phyloP scores from a whole-genome alignment of 2,329 filamentous ascomycete genomes.

The Phaeosphaeria sp. region DNA sequence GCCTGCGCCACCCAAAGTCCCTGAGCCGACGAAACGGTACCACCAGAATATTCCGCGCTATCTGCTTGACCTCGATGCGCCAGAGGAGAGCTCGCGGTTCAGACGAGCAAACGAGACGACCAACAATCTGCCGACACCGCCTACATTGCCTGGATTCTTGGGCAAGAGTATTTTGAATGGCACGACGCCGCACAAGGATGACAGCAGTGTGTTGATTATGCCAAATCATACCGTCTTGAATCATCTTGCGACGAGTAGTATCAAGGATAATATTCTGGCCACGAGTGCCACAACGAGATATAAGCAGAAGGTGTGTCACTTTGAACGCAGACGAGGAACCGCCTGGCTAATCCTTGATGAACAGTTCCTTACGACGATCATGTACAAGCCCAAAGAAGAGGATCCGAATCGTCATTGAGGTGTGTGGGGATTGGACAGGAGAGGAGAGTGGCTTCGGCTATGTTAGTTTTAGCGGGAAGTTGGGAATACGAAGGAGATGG shows the following conservation, averaged over 20 bases:
- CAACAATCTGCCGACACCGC: conserved; percentile 81
- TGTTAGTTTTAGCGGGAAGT: background rate
- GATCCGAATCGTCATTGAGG: conserved; percentile 4
- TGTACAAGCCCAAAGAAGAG: conserved; percentile 85
- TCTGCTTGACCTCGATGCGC: conserved; percentile 82
- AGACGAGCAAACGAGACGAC: conserved; percentile 77
- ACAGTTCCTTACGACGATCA: conserved; percentile 95
- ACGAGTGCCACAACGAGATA: conserved; percentile 98
- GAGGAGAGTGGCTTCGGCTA: background rate
- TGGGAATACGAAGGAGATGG: too few relatives aligned
- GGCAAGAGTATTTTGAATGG: conserved; percentile 95
- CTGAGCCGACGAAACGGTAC: conserved; percentile 62
- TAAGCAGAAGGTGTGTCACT: conserved; percentile 77
- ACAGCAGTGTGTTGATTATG: conserved; percentile 95
- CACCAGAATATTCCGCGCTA: conserved; percentile 80
- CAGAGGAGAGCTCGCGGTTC: conserved; percentile 78
- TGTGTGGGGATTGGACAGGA: background rate
- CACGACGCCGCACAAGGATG: conserved; percentile 91
- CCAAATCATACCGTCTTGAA: conserved; percentile 97
- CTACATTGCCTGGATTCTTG: conserved; percentile 85
- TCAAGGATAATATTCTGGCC: conserved; percentile 93
- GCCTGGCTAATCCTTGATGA: background rate
- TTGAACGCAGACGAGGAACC: too few relatives aligned
- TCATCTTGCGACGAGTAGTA: conserved; percentile 95
- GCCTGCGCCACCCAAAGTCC: conserved; percentile 32